Percentiles rank a stretch among this genome's conserved stretches.
Evolutionary conservation across 441 rosid genomes (phyloP).

Genomic region (Pelargonium fulgidum): DNA sequence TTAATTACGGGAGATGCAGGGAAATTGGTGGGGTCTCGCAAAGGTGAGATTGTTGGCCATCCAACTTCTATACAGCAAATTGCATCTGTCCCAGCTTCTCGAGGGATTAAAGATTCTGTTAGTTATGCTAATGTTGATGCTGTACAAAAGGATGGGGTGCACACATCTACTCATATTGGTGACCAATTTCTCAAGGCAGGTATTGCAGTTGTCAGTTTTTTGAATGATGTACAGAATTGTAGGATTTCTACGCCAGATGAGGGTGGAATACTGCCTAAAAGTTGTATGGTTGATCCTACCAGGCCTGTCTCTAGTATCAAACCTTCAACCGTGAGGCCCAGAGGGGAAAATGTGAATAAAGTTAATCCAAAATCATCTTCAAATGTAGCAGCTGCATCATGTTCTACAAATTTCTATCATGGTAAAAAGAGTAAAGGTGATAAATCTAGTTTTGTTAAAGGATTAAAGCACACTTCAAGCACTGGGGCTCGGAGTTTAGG

Average conservation of each 20-base stretch:
- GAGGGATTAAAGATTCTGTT: conserved; percentile 35
- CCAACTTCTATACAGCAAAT: conserved; percentile 33
- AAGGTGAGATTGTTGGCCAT: conserved; percentile 31
- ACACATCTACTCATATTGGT: conserved; percentile 32
- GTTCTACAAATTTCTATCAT: conserved; percentile 26
- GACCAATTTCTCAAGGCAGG: conserved; percentile 24
- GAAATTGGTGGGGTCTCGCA: conserved; percentile 35
- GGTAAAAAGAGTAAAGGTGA: conserved; percentile 38
- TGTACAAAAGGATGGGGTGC: conserved; percentile 30
- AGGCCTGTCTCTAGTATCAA: conserved; percentile 39
- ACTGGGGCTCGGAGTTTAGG: conserved; percentile 26
- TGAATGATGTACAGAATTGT: conserved; percentile 22
- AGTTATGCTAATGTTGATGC: conserved; percentile 44
- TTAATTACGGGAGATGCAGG: conserved; percentile 36
- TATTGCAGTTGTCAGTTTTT: conserved; percentile 17
- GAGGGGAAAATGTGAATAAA: conserved; percentile 46
- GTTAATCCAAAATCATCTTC: conserved; percentile 44
- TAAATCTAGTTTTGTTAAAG: conserved; percentile 33
- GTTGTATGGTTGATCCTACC: conserved; percentile 54
- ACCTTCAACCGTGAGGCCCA: conserved; percentile 46
- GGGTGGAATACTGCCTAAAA: conserved; percentile 27
- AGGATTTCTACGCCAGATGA: conserved; percentile 23
- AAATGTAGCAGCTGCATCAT: conserved; percentile 28
- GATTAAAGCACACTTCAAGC: conserved; percentile 41
- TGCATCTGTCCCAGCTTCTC: conserved; percentile 35